These are phyloP conservation scores for Aspergillus aculeatinus DNA, from an alignment of 2,329 filamentous ascomycete genomes.

Conservation along the genomic window DNA sequence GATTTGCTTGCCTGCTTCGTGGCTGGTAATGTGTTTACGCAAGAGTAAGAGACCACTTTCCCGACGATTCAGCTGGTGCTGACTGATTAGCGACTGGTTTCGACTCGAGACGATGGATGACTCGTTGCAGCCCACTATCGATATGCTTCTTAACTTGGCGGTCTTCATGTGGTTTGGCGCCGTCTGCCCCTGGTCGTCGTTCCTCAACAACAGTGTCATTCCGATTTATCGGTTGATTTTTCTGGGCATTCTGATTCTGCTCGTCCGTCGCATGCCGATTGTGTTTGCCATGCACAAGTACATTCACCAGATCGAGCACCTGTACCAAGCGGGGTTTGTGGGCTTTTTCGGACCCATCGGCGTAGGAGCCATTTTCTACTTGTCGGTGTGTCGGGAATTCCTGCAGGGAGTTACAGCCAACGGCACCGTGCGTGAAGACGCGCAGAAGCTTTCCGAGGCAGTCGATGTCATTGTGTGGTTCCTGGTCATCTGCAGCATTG, in stretches of 20 bases:
- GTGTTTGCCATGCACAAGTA: slow-evolving; percentile 70
- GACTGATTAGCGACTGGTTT: slow-evolving; percentile 70
- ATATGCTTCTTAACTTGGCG: slow-evolving; percentile 87
- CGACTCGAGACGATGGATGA: slow-evolving; percentile 84
- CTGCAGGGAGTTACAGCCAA: slow-evolving; percentile 59
- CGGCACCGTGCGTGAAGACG: slow-evolving; percentile 63
- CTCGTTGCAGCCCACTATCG: slow-evolving; percentile 88
- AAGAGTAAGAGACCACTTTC: slow-evolving; percentile 60
- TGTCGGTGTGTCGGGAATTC: slow-evolving; percentile 78
- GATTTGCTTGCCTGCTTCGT: slow-evolving; percentile 91
- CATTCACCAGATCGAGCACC: slow-evolving; percentile 75
- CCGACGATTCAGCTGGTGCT: background rate
- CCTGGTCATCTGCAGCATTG: slow-evolving; percentile 75
- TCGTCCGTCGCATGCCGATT: slow-evolving; percentile 75
- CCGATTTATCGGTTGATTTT: slow-evolving; percentile 70
- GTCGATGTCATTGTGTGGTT: slow-evolving; percentile 82
- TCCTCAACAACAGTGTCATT: slow-evolving; percentile 67
- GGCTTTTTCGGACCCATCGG: slow-evolving; percentile 94
- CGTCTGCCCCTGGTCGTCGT: slow-evolving; percentile 75
- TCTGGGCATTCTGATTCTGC: slow-evolving; percentile 71
- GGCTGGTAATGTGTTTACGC: slow-evolving; percentile 85
- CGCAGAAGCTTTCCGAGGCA: slow-evolving; percentile 63
- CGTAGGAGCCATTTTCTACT: slow-evolving; percentile 85
- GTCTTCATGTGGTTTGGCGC: slow-evolving; percentile 92
- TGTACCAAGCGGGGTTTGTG: slow-evolving; percentile 76